Percentiles rank a stretch among this genome's conserved stretches.
These are phyloP conservation scores for apple (Malus domestica) DNA, from an alignment of 306 rosid species.

Conservation along the genomic window DNA sequence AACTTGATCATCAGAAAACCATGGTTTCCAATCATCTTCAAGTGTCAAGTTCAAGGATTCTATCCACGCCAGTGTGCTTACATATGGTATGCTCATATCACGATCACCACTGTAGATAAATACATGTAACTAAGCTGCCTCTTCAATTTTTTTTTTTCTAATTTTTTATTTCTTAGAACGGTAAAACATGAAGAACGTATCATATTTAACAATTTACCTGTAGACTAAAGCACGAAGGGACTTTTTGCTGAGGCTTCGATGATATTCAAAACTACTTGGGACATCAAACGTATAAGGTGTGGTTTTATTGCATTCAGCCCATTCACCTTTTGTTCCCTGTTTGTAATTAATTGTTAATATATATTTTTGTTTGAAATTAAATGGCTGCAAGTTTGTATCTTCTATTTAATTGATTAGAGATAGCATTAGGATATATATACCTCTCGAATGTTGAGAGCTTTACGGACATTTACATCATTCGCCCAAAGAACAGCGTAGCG, in stretches of 20 bases:
- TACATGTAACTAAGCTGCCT: background rate
- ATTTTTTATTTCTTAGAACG: no score
- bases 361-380: background rate
- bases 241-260: slow-evolving; percentile 4
- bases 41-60: slow-evolving; percentile 26
- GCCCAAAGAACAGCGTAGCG: background rate
- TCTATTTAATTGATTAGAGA: background rate
- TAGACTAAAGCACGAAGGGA: background rate
- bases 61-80: slow-evolving; percentile 36
- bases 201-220: background rate
- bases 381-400: background rate
- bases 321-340: background rate
- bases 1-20: slow-evolving; percentile 33
- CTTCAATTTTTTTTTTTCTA: no score
- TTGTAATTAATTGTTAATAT: background rate
- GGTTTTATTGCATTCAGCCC: background rate
- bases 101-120: slow-evolving; percentile 33
- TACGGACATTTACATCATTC: slow-evolving; percentile 1
- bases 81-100: slow-evolving; percentile 24
- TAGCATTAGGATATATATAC: background rate
- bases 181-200: background rate
- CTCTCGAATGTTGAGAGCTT: slow-evolving; percentile 6
- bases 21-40: slow-evolving; percentile 30
- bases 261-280: background rate
- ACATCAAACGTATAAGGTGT: background rate